Percentiles rank a stretch among this genome's conserved stretches.
Evolutionary conservation across 2,329 filamentous ascomycete species (phyloP).

Genomic region (Fusarium solani-melongenae): DNA sequence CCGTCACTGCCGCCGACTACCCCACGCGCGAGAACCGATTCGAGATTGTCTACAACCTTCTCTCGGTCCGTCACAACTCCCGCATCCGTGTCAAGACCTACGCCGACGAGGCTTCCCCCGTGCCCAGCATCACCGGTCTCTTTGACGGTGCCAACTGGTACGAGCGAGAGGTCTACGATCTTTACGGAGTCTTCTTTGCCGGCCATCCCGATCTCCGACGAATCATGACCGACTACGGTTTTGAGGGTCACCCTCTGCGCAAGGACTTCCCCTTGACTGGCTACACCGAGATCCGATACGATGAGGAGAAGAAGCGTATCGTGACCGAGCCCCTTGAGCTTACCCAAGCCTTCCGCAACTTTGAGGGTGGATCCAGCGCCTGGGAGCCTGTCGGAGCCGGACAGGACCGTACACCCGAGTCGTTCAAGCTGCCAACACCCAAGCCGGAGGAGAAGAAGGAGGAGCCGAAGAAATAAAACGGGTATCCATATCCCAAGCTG

Average conservation of each 20-base stretch:
- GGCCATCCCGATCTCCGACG: slow-evolving; percentile 94
- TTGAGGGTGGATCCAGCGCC: slow-evolving; percentile 84
- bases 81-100: slow-evolving; percentile 99
- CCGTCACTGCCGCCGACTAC: slow-evolving; percentile 95
- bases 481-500: slow-evolving; percentile 37
- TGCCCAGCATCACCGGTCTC: slow-evolving; percentile 86
- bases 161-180: slow-evolving; percentile 96
- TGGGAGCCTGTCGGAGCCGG: slow-evolving; percentile 77
- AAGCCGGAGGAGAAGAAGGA: slow-evolving; percentile 94
- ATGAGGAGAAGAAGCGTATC: slow-evolving; percentile 99
- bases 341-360: slow-evolving; percentile 98
- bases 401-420: slow-evolving; percentile 81
- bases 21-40: slow-evolving; percentile 96
- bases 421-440: slow-evolving; percentile 93
- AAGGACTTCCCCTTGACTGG: slow-evolving; percentile 99
- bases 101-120: slow-evolving; percentile 92
- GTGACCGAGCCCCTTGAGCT: slow-evolving; percentile 97
- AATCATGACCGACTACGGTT: slow-evolving; percentile 99
- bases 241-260: slow-evolving; percentile 95
- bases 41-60: slow-evolving; percentile 97
- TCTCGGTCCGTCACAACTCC: slow-evolving; percentile 95
- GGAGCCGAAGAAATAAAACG: slow-evolving; percentile 86
- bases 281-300: slow-evolving; percentile 97
- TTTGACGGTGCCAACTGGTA: slow-evolving; percentile 99
- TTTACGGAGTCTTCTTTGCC: slow-evolving; percentile 97